These are phyloP conservation scores for Kluyveromyces sp. DNA, from an alignment of 1,139 yeast genomes.

Conservation along the genomic window DNA sequence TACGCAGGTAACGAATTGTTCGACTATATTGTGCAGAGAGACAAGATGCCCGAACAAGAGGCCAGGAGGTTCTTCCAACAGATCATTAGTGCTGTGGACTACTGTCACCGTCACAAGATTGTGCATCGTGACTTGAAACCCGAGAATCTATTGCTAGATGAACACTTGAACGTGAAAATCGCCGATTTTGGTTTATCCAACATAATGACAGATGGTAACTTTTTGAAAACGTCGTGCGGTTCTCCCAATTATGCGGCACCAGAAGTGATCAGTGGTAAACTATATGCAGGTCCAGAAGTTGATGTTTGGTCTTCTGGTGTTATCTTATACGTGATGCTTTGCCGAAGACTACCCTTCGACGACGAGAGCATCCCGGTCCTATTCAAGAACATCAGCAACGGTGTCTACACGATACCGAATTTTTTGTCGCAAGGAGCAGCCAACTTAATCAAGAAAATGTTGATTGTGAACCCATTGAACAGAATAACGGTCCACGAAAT, in stretches of 20 bases:
- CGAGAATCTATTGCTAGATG: slow-evolving; percentile 85
- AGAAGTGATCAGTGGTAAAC: slow-evolving; percentile 90
- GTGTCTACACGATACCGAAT: slow-evolving; percentile 89
- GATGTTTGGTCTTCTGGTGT: slow-evolving; percentile 99
- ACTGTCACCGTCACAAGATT: slow-evolving; percentile 95
- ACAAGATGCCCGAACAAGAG: slow-evolving; percentile 90
- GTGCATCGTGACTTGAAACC: slow-evolving; percentile 88
- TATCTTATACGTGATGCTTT: slow-evolving; percentile 88
- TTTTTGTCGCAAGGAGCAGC: slow-evolving; percentile 85
- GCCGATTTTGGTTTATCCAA: slow-evolving; percentile 95
- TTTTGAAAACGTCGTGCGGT: slow-evolving; percentile 91
- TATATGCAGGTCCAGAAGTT: slow-evolving; percentile 97
- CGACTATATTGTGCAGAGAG: slow-evolving; percentile 92
- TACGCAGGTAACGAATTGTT: slow-evolving; percentile 94
- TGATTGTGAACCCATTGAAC: slow-evolving; percentile 92
- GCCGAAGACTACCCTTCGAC: slow-evolving; percentile 96
- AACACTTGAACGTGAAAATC: slow-evolving; percentile 84
- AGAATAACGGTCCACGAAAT: slow-evolving; percentile 92
- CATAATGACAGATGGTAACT: slow-evolving; percentile 97
- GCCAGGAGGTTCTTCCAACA: slow-evolving; percentile 95
- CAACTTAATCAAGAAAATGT: slow-evolving; percentile 79
- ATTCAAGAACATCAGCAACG: slow-evolving; percentile 90
- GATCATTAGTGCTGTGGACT: slow-evolving; percentile 94
- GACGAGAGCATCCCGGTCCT: slow-evolving; percentile 96
- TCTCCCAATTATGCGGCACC: slow-evolving; percentile 99